Conservation (phyloP, 2,329 filamentous ascomycete species). For the Huntiella moniliformis region DNA sequence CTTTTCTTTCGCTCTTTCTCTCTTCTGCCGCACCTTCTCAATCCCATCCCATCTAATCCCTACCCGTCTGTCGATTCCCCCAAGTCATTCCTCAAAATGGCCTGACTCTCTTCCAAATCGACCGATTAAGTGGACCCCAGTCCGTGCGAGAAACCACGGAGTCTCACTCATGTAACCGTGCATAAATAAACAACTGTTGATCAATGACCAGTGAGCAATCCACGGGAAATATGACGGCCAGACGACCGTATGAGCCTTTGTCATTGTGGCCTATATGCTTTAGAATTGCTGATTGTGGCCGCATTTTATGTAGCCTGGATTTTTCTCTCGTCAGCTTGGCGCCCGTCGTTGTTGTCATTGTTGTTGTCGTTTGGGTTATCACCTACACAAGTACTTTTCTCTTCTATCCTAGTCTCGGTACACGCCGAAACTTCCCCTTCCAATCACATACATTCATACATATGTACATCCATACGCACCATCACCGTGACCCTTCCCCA, state of each 20-base stretch:
- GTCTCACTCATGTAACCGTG: not conserved
- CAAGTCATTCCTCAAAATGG: conserved; percentile 12
- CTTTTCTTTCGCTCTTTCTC: not conserved
- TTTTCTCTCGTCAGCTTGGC: too few species aligned
- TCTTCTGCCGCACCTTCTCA: not conserved
- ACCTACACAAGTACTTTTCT: too few species aligned
- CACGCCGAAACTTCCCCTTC: too few species aligned
- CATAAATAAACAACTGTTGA: not conserved
- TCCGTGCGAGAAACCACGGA: conserved; percentile 5
- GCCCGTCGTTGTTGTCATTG: too few species aligned
- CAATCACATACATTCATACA: too few species aligned
- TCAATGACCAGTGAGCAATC: not conserved
- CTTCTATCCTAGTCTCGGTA: too few species aligned
- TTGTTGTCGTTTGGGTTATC: too few species aligned
- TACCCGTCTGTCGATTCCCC: not conserved
- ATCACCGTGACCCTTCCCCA: too few species aligned
- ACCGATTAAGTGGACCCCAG: conserved; percentile 11
- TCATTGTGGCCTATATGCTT: too few species aligned
- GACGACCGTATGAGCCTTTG: not conserved
- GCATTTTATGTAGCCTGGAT: too few species aligned
- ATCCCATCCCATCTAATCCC: not conserved
- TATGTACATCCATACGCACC: too few species aligned
- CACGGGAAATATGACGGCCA: not conserved
- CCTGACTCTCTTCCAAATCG: conserved; percentile 12
- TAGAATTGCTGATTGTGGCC: too few species aligned